A percentile compares a stretch with the other conserved stretches of the same genome.
Conservation (phyloP, 805 yeast species). For the Clavispora fructus region DNA sequence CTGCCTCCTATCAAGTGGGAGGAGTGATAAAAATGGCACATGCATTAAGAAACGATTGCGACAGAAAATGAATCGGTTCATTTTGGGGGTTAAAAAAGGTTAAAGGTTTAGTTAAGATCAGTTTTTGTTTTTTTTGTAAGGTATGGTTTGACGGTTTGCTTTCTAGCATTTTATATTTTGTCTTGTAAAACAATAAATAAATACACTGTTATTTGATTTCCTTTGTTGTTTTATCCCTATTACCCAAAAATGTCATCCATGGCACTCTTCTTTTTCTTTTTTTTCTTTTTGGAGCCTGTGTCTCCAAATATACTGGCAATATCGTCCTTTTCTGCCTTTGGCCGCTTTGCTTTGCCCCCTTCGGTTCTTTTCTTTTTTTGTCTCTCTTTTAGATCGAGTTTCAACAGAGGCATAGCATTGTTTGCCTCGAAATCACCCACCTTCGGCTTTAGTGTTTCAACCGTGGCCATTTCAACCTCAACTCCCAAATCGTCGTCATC, state of each 20-base stretch:
- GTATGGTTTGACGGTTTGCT: not conserved
- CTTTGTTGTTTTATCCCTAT: not conserved
- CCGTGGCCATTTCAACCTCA: not conserved
- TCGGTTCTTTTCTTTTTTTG: not conserved
- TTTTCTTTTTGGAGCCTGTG: conserved; percentile 5
- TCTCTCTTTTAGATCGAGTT: conserved; percentile 9
- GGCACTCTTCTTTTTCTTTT: conserved; percentile 46
- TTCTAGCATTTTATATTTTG: not conserved
- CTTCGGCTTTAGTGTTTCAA: not conserved
- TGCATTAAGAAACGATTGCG: not conserved
- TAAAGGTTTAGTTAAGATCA: not conserved
- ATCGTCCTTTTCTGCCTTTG: not conserved
- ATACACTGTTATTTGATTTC: not conserved
- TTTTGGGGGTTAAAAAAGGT: not conserved
- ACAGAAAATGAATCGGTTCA: not conserved
- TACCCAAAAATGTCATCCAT: conserved; percentile 76
- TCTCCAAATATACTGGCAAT: conserved; percentile 11
- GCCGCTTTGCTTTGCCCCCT: not conserved
- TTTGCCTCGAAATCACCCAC: too few species aligned
- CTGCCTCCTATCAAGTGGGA: not conserved
- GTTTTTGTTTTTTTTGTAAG: not conserved
- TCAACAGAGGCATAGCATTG: not conserved
- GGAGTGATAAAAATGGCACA: not conserved
- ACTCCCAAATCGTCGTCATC: not conserved
- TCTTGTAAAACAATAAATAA: not conserved